Percentiles rank a stretch among this genome's conserved stretches.
phyloP scores from a whole-genome alignment of 2,329 filamentous ascomycete genomes.

The Chaetomiaceae sp. region DNA sequence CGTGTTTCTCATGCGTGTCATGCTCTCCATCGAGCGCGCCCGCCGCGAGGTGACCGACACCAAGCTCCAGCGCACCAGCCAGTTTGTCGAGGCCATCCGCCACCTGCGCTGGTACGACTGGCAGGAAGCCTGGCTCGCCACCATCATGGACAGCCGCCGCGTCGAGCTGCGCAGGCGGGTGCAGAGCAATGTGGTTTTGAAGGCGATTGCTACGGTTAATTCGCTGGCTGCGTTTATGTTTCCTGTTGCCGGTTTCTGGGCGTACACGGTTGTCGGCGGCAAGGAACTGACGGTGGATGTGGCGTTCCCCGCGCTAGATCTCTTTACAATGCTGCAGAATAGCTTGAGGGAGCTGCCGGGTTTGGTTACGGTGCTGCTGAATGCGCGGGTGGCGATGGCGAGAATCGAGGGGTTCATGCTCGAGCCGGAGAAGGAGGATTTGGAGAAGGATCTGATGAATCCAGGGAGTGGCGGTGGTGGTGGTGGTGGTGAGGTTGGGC shows the following conservation, averaged over 20 bases:
- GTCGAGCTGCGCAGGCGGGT: conserved; percentile 64
- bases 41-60: conserved; percentile 71
- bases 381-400: conserved; percentile 75
- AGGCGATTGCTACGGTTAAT: conserved; percentile 65
- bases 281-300: conserved; percentile 70
- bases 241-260: conserved; percentile 74
- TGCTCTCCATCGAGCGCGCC: conserved; percentile 65
- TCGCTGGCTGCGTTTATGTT: conserved; percentile 68
- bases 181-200: conserved; percentile 57
- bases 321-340: conserved; percentile 71
- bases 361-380: conserved; percentile 71
- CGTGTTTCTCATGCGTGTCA: conserved; percentile 57
- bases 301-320: conserved; percentile 78
- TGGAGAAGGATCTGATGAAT: conserved; percentile 35
- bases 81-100: conserved; percentile 82
- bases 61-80: conserved; percentile 74
- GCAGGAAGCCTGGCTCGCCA: conserved; percentile 69
- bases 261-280: conserved; percentile 69
- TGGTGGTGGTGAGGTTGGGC: not conserved
- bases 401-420: conserved; percentile 83
- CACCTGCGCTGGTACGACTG: conserved; percentile 79
- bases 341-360: conserved; percentile 71
- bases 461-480: conserved; percentile 4
- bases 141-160: conserved; percentile 64
- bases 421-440: conserved; percentile 69